Evolutionary conservation across 202 grass and related monocot species (phyloP), one percentile per base, ranked within the genome.

Genomic region (Tripidium arundinaceum): DNA sequence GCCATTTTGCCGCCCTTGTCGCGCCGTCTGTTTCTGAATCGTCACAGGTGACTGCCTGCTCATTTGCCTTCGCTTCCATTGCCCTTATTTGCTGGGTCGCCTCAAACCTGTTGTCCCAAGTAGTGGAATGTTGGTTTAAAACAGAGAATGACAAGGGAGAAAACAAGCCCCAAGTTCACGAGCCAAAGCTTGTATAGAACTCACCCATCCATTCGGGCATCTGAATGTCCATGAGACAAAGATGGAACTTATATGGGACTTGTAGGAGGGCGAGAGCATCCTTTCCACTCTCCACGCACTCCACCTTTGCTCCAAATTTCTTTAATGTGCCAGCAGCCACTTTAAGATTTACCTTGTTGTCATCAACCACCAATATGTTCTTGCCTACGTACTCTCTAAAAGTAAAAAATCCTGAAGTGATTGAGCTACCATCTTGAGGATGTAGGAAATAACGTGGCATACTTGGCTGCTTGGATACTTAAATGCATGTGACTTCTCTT

Each of bases 141-240:
- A 37, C 27, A 61, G 6, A 26, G 10, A 33, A 63, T 75, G 65
- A n/a, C 36, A 52, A 41, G 8, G 54, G 34, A 15, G 21, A 74
- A 55, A 74, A 57, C 9, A 52, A 12, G 36, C 21, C 21, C 54
- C 21, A 22, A 70, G 1, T 65, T 70, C 10, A 50, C 9, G 43
- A 29, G 54, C 8, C 19, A 80, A 74, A 42, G 26, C 3, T 71
- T 55, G 7, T 47, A 61, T 61, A 61, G 26, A 43, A 65, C 92
- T 78, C 88, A 99, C 96, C 96, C 96, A 45, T 99, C 92, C 96
- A 99, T 99, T 96, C 96, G 21, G 96, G 96, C 96, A 99, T 99
- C 78, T 99, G 96, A 85, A 99, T 86, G 87, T 99, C 96, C 96
- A 99, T 99, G 55, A 99, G 92, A 72, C 96, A 99, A 25, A 94